Conservation (phyloP, 164 flowering plant genomes). For the Vitis cinerea region DNA sequence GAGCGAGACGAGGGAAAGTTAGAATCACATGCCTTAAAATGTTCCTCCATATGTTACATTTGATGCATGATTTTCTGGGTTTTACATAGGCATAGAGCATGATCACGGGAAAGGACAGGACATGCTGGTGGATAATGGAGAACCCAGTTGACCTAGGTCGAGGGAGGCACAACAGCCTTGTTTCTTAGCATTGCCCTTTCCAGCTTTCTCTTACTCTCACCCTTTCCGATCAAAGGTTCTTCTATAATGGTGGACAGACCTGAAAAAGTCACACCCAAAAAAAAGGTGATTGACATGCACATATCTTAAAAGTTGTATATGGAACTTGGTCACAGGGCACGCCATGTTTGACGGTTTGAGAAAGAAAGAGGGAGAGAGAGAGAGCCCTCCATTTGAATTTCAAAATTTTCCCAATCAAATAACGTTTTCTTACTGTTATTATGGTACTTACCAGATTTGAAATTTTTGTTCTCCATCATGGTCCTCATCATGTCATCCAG, state of each 20-base stretch:
- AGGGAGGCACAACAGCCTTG: conserved; percentile 8
- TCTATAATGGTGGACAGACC: conserved; percentile 49
- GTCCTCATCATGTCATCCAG: conserved; percentile 10
- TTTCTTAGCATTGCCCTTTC: conserved; percentile 20
- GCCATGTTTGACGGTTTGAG: no score
- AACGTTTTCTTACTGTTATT: no score
- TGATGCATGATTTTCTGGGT: no score
- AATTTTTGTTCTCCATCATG: conserved; percentile 16
- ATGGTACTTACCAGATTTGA: conserved; percentile 13
- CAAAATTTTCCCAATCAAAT: background rate
- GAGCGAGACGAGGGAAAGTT: no score
- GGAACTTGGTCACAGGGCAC: no score
- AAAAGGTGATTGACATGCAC: background rate
- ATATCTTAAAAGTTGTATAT: background rate
- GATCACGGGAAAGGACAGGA: no score
- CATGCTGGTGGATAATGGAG: no score
- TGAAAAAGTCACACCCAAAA: conserved; percentile 15
- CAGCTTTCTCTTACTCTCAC: conserved; percentile 13
- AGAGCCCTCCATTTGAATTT: background rate
- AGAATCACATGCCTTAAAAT: no score
- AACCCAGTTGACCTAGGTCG: background rate
- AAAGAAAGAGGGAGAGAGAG: background rate
- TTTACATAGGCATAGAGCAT: no score
- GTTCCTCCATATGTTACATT: no score
- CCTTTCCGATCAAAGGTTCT: conserved; percentile 28